phyloP scores from a whole-genome alignment of 306 rosid genomes.

The Cucurbita argyrosperma region DNA sequence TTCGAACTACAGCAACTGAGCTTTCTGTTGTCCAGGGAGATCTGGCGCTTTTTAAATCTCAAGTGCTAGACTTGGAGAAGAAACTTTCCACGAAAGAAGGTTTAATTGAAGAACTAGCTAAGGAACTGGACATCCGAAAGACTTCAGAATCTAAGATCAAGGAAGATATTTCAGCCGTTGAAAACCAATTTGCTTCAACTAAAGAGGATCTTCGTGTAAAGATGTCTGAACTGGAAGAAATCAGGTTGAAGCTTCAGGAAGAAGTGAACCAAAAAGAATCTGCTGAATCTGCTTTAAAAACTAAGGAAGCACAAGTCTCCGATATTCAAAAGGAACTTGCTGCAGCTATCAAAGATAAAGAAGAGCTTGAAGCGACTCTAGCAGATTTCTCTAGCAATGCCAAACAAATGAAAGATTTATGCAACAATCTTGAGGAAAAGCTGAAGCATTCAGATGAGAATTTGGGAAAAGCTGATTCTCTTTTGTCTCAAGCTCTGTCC shows the following conservation, averaged over 20 bases:
- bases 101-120: slow-evolving; percentile 32
- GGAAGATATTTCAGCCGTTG: slow-evolving; percentile 65
- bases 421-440: slow-evolving; percentile 48
- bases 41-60: slow-evolving; percentile 50
- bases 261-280: slow-evolving; percentile 47
- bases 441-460: slow-evolving; percentile 48
- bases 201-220: slow-evolving; percentile 60
- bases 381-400: slow-evolving; percentile 30
- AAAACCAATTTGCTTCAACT: slow-evolving; percentile 31
- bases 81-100: slow-evolving; percentile 46
- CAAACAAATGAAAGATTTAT: slow-evolving; percentile 36
- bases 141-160: slow-evolving; percentile 49
- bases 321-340: slow-evolving; percentile 30
- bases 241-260: slow-evolving; percentile 40
- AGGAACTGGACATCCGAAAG: slow-evolving; percentile 37
- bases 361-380: slow-evolving; percentile 35
- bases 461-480: slow-evolving; percentile 47
- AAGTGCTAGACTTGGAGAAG: slow-evolving; percentile 32
- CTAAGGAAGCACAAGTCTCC: slow-evolving; percentile 34
- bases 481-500: slow-evolving; percentile 54
- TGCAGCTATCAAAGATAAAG: slow-evolving; percentile 29
- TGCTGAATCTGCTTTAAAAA: slow-evolving; percentile 31
- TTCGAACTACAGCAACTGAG: slow-evolving; percentile 44
- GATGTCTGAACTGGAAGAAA: slow-evolving; percentile 46
- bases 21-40: slow-evolving; percentile 61